Conservation (phyloP, 2,329 filamentous ascomycete species). For the Geosmithia putterillii region DNA sequence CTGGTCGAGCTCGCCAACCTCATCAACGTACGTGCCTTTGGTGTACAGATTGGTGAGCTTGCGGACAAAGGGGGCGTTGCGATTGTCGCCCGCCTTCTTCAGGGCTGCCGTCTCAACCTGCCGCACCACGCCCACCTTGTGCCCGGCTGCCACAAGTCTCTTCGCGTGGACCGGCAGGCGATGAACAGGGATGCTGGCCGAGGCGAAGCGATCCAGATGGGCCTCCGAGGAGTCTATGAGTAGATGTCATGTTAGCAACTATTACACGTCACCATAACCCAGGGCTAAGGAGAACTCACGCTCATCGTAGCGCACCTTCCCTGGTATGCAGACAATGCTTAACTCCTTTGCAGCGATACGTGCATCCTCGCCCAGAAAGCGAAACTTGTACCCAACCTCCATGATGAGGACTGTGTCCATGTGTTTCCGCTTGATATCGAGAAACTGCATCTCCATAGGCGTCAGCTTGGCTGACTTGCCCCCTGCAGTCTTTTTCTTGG, state of each 20-base stretch:
- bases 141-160: constrained; percentile 77
- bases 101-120: constrained; percentile 92
- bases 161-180: constrained; percentile 89
- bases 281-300: constrained; percentile 33
- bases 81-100: constrained; percentile 90
- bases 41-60: constrained; percentile 96
- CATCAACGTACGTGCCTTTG: constrained; percentile 94
- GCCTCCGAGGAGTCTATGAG: constrained; percentile 68
- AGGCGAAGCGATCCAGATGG: constrained; percentile 83
- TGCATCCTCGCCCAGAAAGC: constrained; percentile 93
- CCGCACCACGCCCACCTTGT: constrained; percentile 91
- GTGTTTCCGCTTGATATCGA: constrained; percentile 88
- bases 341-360: constrained; percentile 79
- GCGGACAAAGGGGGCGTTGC: constrained; percentile 80
- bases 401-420: constrained; percentile 83
- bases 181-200: constrained; percentile 89
- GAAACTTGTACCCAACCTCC: constrained; percentile 96
- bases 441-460: constrained; percentile 83
- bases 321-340: constrained; percentile 91
- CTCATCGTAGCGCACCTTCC: constrained; percentile 89
- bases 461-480: constrained; percentile 69
- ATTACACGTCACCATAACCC: no score
- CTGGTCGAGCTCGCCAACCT: constrained; percentile 66
- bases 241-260: neutral
- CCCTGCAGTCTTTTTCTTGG: constrained; percentile 49